phyloP scores from a whole-genome alignment of 768 basidiomycete species.

The Gymnopilus dilepis region DNA sequence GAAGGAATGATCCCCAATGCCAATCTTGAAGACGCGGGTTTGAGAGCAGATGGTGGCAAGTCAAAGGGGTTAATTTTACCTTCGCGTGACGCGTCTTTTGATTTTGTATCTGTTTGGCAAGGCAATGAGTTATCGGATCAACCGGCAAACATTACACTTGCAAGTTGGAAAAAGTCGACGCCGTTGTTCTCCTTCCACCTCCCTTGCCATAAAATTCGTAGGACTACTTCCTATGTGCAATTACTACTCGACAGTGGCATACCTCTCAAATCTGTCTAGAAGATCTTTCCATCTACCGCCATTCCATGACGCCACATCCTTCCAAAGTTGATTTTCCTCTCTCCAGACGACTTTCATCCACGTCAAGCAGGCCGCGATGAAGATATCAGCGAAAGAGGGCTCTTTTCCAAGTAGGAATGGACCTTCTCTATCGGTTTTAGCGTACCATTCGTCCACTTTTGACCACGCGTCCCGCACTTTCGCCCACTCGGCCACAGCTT shows the following conservation, averaged over 20 bases:
- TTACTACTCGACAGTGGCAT: background rate
- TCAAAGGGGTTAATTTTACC: background rate
- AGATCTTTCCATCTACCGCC: background rate
- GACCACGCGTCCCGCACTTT: slow-evolving; percentile 15
- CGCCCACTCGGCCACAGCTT: slow-evolving; percentile 13
- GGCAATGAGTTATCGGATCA: too few species aligned
- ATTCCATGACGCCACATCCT: slow-evolving; percentile 32
- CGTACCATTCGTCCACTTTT: slow-evolving; percentile 17
- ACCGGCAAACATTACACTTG: background rate
- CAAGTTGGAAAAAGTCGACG: too few species aligned
- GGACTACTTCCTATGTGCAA: background rate
- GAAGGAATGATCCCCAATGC: too few species aligned
- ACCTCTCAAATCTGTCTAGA: background rate
- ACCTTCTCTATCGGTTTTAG: slow-evolving; percentile 13
- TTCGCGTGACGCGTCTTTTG: background rate
- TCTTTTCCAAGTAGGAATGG: background rate
- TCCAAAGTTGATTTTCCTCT: slow-evolving; percentile 40
- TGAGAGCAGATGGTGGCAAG: background rate
- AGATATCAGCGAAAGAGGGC: slow-evolving; percentile 40
- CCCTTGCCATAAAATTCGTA: too few species aligned
- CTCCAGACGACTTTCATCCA: slow-evolving; percentile 35
- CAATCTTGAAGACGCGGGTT: too few species aligned
- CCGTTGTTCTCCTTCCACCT: too few species aligned
- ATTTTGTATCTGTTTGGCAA: background rate
- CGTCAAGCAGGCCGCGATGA: slow-evolving; percentile 29